Conservation (phyloP, 2,329 filamentous ascomycete species). For the Neonectria hederae region DNA sequence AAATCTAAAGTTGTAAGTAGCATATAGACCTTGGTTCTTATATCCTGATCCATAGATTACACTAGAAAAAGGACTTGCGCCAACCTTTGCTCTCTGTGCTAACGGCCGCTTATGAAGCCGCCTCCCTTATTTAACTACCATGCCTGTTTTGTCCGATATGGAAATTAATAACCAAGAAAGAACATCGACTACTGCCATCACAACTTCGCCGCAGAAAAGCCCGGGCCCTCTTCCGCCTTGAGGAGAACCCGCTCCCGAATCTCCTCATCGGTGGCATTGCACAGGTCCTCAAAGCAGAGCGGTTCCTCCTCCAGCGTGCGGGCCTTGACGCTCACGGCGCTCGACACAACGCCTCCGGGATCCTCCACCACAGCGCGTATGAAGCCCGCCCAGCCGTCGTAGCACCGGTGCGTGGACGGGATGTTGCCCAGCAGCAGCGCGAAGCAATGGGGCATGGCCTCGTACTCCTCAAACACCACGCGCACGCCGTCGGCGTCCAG, state of each 20-base stretch:
- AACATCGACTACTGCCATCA: constrained; percentile 25
- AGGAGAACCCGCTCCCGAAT: constrained; percentile 52
- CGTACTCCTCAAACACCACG: constrained; percentile 76
- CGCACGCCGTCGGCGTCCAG: constrained; percentile 65
- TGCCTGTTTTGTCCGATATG: constrained; percentile 43
- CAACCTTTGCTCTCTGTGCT: not conserved
- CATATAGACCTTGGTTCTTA: not conserved
- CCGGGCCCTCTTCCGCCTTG: constrained; percentile 30
- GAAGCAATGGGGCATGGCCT: constrained; percentile 85
- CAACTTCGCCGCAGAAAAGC: constrained; percentile 42
- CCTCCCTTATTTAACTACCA: not conserved
- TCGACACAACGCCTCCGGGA: constrained; percentile 47
- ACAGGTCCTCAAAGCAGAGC: constrained; percentile 55
- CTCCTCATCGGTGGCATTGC: constrained; percentile 54
- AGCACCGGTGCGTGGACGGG: constrained; percentile 60
- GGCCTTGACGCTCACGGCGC: constrained; percentile 58
- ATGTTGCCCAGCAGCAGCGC: constrained; percentile 63
- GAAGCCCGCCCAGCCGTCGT: constrained; percentile 66
- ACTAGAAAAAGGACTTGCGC: not conserved
- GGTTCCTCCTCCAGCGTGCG: constrained; percentile 60
- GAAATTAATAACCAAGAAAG: not conserved
- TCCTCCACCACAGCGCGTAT: constrained; percentile 54
- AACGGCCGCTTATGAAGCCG: not conserved
- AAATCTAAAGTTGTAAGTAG: too few species aligned
- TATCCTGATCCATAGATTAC: not conserved